Conservation (phyloP, 2,329 filamentous ascomycete genomes). For the Colletotrichum lini region DNA sequence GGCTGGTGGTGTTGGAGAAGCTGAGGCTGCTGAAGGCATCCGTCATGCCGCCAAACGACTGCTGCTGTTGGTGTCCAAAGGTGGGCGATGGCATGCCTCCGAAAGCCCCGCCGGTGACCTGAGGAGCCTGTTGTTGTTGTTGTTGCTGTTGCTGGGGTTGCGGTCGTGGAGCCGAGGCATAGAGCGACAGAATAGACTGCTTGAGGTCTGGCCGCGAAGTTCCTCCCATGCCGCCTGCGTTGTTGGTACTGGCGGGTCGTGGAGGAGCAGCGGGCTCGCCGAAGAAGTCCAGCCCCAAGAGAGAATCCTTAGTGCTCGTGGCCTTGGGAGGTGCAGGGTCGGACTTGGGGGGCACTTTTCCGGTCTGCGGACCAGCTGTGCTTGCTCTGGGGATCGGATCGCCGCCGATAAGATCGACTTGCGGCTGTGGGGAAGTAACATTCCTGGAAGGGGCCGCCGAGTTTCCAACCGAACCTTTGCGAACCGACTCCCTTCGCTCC, state of each 20-base stretch:
- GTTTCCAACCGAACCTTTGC: slow-evolving; percentile 72
- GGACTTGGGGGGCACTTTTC: slow-evolving; percentile 72
- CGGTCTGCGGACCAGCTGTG: slow-evolving; percentile 77
- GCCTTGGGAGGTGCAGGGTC: slow-evolving; percentile 77
- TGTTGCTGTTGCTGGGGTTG: slow-evolving; percentile 64
- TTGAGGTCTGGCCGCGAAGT: slow-evolving; percentile 94
- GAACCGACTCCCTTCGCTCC: slow-evolving; percentile 70
- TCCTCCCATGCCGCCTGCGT: slow-evolving; percentile 70
- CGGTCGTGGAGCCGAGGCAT: slow-evolving; percentile 87
- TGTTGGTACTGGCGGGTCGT: slow-evolving; percentile 85
- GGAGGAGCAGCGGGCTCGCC: slow-evolving; percentile 81
- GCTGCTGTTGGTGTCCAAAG: slow-evolving; percentile 62
- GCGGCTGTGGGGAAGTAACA: slow-evolving; percentile 57
- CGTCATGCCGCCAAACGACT: slow-evolving; percentile 74
- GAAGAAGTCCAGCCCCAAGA: slow-evolving; percentile 94
- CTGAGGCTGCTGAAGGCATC: slow-evolving; percentile 77
- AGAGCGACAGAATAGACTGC: slow-evolving; percentile 96
- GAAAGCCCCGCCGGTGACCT: slow-evolving; percentile 68
- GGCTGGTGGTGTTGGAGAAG: slow-evolving; percentile 57
- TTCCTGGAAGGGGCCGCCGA: slow-evolving; percentile 51
- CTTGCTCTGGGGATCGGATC: slow-evolving; percentile 79
- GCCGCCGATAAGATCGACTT: slow-evolving; percentile 87
- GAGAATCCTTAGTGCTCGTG: slow-evolving; percentile 86
- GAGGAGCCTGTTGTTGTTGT: slow-evolving; percentile 61
- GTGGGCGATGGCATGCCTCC: slow-evolving; percentile 76